phyloP scores from a whole-genome alignment of 345 rosid species.

The Capsella bursapastoris region DNA sequence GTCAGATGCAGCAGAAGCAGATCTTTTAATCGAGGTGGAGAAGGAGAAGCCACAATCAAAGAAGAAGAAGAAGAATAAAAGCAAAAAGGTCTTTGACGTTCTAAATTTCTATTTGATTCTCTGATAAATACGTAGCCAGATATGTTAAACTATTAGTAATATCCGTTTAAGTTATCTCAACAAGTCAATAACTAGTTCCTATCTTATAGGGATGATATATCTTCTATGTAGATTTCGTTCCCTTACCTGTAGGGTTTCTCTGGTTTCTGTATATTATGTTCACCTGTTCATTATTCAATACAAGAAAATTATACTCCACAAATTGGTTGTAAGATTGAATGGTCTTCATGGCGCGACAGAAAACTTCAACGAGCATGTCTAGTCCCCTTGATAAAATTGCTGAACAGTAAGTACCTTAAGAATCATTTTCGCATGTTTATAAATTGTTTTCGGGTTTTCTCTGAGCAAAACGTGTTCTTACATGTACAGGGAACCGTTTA shows the following conservation, averaged over 20 bases:
- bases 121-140: neutral
- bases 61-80: slow-evolving; percentile 12
- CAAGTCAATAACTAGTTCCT: neutral
- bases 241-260: neutral
- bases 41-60: neutral
- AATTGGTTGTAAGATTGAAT: slow-evolving; percentile 21
- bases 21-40: neutral
- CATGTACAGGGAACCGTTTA: slow-evolving; percentile 15
- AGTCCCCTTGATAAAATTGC: neutral
- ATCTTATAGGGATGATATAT: neutral
- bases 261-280: neutral
- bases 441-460: slow-evolving; percentile 13
- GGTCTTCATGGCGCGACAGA: slow-evolving; percentile 28
- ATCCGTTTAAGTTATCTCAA: neutral
- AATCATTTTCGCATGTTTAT: neutral
- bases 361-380: slow-evolving; percentile 20
- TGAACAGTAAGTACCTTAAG: slow-evolving; percentile 17
- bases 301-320: too few species aligned
- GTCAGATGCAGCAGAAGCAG: slow-evolving; percentile 6
- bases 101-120: slow-evolving; percentile 24
- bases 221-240: neutral
- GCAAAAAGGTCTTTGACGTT: slow-evolving; percentile 22
- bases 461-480: slow-evolving; percentile 17
- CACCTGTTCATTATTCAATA: too few species aligned
- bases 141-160: neutral